Evolutionary conservation across 1,284 basidiomycete species (phyloP).

Genomic region (Uromyces viciae-fabae): DNA sequence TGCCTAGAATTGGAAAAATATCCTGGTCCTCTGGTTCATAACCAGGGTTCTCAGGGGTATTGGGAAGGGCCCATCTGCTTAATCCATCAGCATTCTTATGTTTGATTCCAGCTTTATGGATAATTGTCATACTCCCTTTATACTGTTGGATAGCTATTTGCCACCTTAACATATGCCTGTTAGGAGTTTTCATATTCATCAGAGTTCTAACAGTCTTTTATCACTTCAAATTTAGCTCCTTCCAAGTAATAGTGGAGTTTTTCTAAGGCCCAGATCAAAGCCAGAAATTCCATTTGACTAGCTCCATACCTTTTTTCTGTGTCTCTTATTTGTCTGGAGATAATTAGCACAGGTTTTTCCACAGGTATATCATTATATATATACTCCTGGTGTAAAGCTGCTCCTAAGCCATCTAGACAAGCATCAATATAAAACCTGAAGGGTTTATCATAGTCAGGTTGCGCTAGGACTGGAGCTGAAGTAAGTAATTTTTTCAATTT

Average conservation of each 20-base stretch:
- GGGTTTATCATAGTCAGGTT: not conserved
- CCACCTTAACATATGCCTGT: not conserved
- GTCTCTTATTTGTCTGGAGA: constrained; percentile 2
- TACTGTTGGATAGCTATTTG: not conserved
- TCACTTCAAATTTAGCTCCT: not conserved
- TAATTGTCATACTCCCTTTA: not conserved
- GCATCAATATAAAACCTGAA: constrained; percentile 20
- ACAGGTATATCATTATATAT: not conserved
- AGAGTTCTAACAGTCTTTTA: not conserved
- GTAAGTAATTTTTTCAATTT: not conserved
- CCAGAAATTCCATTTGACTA: constrained; percentile 8
- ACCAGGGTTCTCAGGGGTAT: not conserved
- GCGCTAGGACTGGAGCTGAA: not conserved
- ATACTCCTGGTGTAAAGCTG: constrained; percentile 15
- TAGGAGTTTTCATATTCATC: constrained; percentile 3
- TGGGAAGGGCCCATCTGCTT: not conserved
- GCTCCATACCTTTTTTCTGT: constrained; percentile 18
- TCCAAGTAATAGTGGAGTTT: constrained; percentile 34
- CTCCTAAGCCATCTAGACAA: constrained; percentile 12
- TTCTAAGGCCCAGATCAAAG: constrained; percentile 14
- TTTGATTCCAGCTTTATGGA: not conserved
- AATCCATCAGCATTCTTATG: constrained; percentile 5
- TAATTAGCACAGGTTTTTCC: not conserved
- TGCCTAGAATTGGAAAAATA: not conserved
- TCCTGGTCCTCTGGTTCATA: not conserved